These are phyloP conservation scores for Ophiostoma populinum DNA, from an alignment of 2,329 filamentous ascomycete genomes.

Conservation along the genomic window DNA sequence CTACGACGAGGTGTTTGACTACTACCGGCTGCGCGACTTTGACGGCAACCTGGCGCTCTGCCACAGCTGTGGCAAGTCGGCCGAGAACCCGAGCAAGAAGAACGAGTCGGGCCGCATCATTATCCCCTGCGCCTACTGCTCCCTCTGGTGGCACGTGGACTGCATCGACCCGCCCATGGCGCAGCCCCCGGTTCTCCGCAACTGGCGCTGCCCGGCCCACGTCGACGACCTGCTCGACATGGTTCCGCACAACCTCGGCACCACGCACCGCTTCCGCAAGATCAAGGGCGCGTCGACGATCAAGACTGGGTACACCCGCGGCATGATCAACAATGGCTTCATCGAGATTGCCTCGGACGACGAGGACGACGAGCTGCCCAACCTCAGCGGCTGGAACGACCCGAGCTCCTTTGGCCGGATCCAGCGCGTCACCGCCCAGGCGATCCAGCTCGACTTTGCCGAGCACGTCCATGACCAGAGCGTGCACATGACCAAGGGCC, in stretches of 20 bases:
- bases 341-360: slow-evolving; percentile 50
- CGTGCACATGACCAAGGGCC: slow-evolving; percentile 1
- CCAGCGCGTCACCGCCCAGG: slow-evolving; percentile 45
- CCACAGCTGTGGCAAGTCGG: slow-evolving; percentile 52
- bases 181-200: slow-evolving; percentile 56
- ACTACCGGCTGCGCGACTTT: slow-evolving; percentile 48
- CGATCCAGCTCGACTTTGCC: slow-evolving; percentile 58
- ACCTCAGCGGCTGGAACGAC: slow-evolving; percentile 34
- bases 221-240: slow-evolving; percentile 54
- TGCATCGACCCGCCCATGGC: slow-evolving; percentile 75
- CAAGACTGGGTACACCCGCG: slow-evolving; percentile 39
- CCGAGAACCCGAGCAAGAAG: slow-evolving; percentile 21
- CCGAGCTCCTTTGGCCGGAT: slow-evolving; percentile 43
- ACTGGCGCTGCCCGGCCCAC: slow-evolving; percentile 83
- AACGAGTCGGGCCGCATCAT: slow-evolving; percentile 38
- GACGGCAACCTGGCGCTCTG: slow-evolving; percentile 67
- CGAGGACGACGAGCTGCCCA: slow-evolving; percentile 35
- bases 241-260: slow-evolving; percentile 36
- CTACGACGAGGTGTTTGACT: slow-evolving; percentile 49
- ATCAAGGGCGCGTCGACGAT: slow-evolving; percentile 36
- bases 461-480: too few relatives aligned
- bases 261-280: slow-evolving; percentile 44
- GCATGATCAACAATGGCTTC: slow-evolving; percentile 51
- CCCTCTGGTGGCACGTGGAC: slow-evolving; percentile 77
- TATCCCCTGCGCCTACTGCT: slow-evolving; percentile 72